Base-by-base conservation (phyloP, 1,139 yeast species). In the Nadsonia starkeyi-henricii region DNA sequence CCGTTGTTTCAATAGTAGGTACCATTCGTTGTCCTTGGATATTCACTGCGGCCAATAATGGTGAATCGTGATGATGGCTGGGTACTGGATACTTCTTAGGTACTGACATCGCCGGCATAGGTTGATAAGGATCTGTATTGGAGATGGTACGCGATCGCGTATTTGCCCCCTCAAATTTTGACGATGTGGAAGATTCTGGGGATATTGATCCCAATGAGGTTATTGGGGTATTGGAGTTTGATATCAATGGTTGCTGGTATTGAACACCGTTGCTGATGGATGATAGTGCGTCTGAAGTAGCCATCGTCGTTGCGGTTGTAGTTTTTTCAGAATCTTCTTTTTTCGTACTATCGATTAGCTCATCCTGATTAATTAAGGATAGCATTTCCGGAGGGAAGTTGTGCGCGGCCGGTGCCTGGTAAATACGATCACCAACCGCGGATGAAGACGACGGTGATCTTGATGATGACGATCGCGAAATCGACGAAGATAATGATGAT, bases 351-450 rank as follows among this genome's bases (percentile, higher is more conserved):
- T n/a, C n/a, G n/a, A n/a, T n/a, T n/a, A n/a, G n/a, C 20, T 43
- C 43, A 39, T 41, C 47, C 45, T 46, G 45, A 47, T 48, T 49
- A 20, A 58, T 44, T 44, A 48, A 47, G 42, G 49, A 52, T 52
- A 60, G 53, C 50, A 60, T 37, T 46, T 61, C 64, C 2, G 62
- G 62, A 13, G 64, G 64, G 48, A 61, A 61, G 20, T 55, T 52
- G 46, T 60, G 64, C 12, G 64, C 60, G 20, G 52, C 47, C 1
- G 64, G 64, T 1, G 64, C 64, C 20, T 54, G 51, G 12, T 23
- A 9, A 5, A 9, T 23, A 5, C 28, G 28, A 23, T 23, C 28
- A 23, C 9, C 28, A 23, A 9, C 28, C 9, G 9, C 28, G 8
- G 9, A 23, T 23, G 28, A 9, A 5, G 28, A 23, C 8, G 9